phyloP scores from a whole-genome alignment of 441 rosid species.

The Gossypium schwendimanii region DNA sequence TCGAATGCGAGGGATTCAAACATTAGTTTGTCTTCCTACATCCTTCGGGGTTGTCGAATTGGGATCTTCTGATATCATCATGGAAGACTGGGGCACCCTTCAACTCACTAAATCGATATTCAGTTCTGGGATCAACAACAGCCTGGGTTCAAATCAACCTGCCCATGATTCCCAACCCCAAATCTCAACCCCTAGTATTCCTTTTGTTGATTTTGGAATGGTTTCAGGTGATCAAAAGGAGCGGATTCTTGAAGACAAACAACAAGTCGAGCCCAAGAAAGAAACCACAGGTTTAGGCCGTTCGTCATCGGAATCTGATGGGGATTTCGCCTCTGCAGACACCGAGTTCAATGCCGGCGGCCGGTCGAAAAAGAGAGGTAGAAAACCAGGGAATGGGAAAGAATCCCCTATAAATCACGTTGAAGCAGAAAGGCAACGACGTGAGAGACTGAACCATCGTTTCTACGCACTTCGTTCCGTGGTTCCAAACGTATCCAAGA shows the following conservation, averaged over 20 bases:
- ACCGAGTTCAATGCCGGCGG: not conserved
- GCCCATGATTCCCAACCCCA: not conserved
- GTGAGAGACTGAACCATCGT: conserved; percentile 16
- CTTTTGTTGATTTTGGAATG: conserved; percentile 1
- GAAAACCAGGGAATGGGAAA: conserved; percentile 5
- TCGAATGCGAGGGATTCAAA: conserved; percentile 33
- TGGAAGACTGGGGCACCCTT: conserved; percentile 31
- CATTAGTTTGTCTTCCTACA: conserved; percentile 38
- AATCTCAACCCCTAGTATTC: not conserved
- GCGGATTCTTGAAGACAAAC: not conserved
- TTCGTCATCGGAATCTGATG: conserved; percentile 1
- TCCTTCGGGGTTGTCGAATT: conserved; percentile 43
- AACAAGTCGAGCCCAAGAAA: not conserved
- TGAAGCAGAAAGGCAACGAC: conserved; percentile 16
- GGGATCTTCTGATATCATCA: conserved; percentile 33
- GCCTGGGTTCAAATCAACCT: conserved; percentile 4
- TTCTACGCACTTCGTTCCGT: conserved; percentile 19
- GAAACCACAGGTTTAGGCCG: not conserved
- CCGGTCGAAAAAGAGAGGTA: conserved; percentile 1
- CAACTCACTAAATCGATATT: conserved; percentile 32
- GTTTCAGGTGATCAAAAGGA: not conserved
- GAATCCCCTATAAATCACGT: conserved; percentile 12
- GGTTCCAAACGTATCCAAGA: conserved; percentile 16
- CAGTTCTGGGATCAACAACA: conserved; percentile 9
- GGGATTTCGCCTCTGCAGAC: not conserved